These are phyloP conservation scores for Chalciporus chontae DNA, from an alignment of 768 basidiomycete genomes.

Conservation along the genomic window DNA sequence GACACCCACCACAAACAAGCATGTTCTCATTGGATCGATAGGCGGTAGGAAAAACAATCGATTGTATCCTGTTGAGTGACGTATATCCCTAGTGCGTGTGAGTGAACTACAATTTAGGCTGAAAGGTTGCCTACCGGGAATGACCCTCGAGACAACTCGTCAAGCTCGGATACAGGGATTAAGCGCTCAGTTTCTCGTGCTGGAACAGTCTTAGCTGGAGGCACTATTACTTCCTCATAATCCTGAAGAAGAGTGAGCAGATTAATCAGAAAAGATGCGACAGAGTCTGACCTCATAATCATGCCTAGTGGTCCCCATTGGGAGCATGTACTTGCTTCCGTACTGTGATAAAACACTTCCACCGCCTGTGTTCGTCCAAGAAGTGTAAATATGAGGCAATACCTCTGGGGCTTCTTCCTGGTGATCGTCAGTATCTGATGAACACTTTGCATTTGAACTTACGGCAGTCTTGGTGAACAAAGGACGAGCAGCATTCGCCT, in stretches of 20 bases:
- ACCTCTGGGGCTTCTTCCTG: constrained; percentile 56
- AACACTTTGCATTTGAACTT: constrained; percentile 11
- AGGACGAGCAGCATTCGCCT: constrained; percentile 61
- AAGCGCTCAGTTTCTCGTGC: constrained; percentile 68
- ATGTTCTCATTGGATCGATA: constrained; percentile 97
- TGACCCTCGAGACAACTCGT: constrained; percentile 72
- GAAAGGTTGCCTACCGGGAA: constrained; percentile 62
- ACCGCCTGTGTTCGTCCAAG: constrained; percentile 53
- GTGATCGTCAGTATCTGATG: constrained; percentile 7
- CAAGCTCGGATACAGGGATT: constrained; percentile 68
- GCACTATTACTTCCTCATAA: constrained; percentile 87
- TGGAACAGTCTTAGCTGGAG: constrained; percentile 78
- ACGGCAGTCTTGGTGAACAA: constrained; percentile 59
- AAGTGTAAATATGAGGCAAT: constrained; percentile 88
- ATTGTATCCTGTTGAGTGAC: constrained; percentile 90
- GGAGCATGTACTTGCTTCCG: constrained; percentile 78
- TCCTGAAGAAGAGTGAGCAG: constrained; percentile 44
- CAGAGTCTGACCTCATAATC: constrained; percentile 55
- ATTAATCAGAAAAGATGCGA: not conserved
- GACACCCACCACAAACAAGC: constrained; percentile 50
- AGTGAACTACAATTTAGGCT: not conserved
- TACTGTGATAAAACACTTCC: constrained; percentile 60
- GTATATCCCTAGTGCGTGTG: constrained; percentile 63
- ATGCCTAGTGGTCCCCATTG: constrained; percentile 72
- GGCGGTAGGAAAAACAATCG: constrained; percentile 89